Evolutionary conservation across 257 asterid genomes (phyloP), one percentile per base, ranked within the genome.

Genomic region (Solanum paucissectum): DNA sequence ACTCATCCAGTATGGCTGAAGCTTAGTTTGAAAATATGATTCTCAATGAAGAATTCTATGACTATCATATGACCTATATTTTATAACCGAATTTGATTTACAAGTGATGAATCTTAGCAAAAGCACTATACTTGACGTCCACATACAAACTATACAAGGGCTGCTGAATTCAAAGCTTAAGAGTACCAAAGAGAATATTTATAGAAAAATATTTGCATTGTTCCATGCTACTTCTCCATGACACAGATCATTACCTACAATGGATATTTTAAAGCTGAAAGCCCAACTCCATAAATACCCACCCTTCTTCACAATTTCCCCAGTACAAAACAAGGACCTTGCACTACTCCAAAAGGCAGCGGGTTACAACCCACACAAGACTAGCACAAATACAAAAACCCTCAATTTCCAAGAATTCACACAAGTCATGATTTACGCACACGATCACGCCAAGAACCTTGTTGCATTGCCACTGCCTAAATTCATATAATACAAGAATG

Each of bases 371-470:
- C 66, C 9, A 44, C 33, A 16, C 32, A 79, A 44, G 58, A 44
- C 40, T 13, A 46, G 66, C 40, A 49, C 42, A 27, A 81, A 81
- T 46, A 18, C 40, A 44, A 42, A 81, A 81, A 49, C 18, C 68
- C 38, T 81, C 27, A 38, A 81, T 81, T 46, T 10, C 42, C 14
- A 38, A 81, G 44, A 21, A 69, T 85, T 36, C 38, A 34, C 12
- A 7, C 20, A 27, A 9, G 40, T 95, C 92, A 93, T 37, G 88
- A 36, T 88, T 90, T 94, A 14, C 90, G 92, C 69, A 92, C 91
- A 33, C 98, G 96, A 86, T 95, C 95, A 62, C 98, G 96, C 99
- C 98, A 95, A 34, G 96, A 95, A 74, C 96, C 97, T 89, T 87
- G 90, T 89, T 92, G 94, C 95, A 87, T 92, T 21, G 93, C 75